phyloP scores from a whole-genome alignment of 2,329 filamentous ascomycete genomes.

The Ceratocystis variospora region DNA sequence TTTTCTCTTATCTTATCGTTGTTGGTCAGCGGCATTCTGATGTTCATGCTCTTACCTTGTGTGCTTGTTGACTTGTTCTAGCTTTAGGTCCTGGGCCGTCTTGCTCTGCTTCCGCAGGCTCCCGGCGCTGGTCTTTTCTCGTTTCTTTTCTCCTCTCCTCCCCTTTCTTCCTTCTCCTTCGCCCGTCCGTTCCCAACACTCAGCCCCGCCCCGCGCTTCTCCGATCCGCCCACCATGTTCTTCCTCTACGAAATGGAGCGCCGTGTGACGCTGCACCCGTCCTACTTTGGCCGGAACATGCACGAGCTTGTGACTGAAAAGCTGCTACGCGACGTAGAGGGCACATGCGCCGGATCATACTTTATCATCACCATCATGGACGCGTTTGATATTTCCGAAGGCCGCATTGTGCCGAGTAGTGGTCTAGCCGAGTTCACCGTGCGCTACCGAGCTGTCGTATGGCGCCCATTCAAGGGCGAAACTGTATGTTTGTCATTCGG shows the following conservation, averaged over 20 bases:
- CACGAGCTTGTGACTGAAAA: slow-evolving; percentile 80
- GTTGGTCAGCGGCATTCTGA: too few species aligned
- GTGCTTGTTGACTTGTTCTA: too few species aligned
- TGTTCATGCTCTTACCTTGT: too few species aligned
- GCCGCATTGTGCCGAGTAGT: slow-evolving; percentile 79
- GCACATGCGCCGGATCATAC: slow-evolving; percentile 86
- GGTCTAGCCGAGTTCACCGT: slow-evolving; percentile 91
- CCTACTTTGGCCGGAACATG: slow-evolving; percentile 91
- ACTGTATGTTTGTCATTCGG: slow-evolving; percentile 48
- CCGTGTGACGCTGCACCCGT: slow-evolving; percentile 86
- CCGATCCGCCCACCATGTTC: slow-evolving; percentile 55
- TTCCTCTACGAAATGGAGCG: slow-evolving; percentile 96
- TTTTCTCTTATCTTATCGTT: too few species aligned
- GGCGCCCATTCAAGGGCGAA: slow-evolving; percentile 95
- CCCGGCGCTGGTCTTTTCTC: not conserved
- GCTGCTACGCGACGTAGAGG: slow-evolving; percentile 85
- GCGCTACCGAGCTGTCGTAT: slow-evolving; percentile 88
- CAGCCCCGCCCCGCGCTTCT: not conserved
- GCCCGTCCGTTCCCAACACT: not conserved
- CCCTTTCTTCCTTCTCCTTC: not conserved
- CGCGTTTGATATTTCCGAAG: slow-evolving; percentile 86
- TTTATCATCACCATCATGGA: slow-evolving; percentile 98
- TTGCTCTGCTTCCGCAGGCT: not conserved
- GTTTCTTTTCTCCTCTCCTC: not conserved
- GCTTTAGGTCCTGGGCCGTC: too few species aligned